phyloP scores from a whole-genome alignment of 2,329 filamentous ascomycete species.

The Anisogramma anomala region DNA sequence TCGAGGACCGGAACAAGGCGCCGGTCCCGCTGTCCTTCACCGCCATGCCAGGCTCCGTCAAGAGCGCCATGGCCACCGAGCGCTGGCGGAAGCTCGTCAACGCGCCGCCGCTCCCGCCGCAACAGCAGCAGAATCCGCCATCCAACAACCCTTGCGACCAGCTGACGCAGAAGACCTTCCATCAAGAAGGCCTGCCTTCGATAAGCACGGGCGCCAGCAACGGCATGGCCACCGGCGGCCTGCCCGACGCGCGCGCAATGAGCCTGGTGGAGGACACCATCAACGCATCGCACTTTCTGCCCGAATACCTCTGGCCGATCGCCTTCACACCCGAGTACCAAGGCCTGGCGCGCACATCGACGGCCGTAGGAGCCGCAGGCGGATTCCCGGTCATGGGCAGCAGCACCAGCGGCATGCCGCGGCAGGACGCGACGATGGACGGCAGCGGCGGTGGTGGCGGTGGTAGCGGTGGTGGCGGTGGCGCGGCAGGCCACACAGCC shows the following conservation, averaged over 20 bases:
- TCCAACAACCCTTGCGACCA: background rate
- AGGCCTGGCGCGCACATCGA: constrained; percentile 9
- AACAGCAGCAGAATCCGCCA: background rate
- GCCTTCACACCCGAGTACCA: constrained; percentile 10
- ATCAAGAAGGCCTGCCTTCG: background rate
- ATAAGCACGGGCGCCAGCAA: constrained; percentile 3
- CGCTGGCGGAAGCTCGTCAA: constrained; percentile 40
- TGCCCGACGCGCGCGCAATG: constrained; percentile 10
- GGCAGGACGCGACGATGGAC: constrained; percentile 15
- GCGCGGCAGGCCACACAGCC: no score
- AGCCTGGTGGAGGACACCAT: constrained; percentile 28
- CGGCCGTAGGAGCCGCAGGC: background rate
- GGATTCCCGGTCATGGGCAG: constrained; percentile 9
- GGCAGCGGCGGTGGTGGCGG: background rate
- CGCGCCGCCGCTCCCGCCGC: constrained; percentile 16
- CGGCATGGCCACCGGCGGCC: constrained; percentile 7
- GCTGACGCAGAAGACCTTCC: background rate
- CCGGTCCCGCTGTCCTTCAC: constrained; percentile 34
- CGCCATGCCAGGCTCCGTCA: constrained; percentile 34
- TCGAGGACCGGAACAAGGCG: constrained; percentile 33
- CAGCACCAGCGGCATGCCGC: constrained; percentile 13
- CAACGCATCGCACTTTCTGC: constrained; percentile 25
- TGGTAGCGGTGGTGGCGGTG: no score
- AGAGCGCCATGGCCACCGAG: constrained; percentile 35
- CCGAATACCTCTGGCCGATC: constrained; percentile 26